Evolutionary conservation across 2,329 filamentous ascomycete genomes (phyloP), one percentile per base, ranked within the genome.

Genomic region (Botrytis galanthina): DNA sequence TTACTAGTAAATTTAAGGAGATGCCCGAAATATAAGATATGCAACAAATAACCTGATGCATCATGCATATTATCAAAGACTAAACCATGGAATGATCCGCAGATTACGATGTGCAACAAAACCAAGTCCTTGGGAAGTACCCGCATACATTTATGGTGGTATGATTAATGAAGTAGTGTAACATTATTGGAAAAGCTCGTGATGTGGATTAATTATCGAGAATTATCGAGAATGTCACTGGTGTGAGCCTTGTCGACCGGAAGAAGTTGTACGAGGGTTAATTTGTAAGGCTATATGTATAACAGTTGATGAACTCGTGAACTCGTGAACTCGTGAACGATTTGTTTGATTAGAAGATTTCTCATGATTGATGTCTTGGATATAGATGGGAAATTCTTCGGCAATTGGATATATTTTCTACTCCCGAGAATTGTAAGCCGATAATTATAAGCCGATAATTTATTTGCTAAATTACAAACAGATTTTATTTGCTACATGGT

Each of bases 31-130:
- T 32, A 16, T 42, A 42, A 10, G 48, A 54, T 26, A 68, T 57
- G 48, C 66, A 68, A 32, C 66, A 68, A 42, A 29, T 9, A 42
- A 32, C 2, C 35, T 5, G 32, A 57, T 57, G 35, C 48, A 18
- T 48, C 29, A 39, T 12, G 3, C 16, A 37, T 42, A 68, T n/a
- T 20, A 68, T 37, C 8, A 29, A 68, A 68, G 48, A 69, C 2
- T 69, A 69, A 42, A 57, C 48, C 18, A 57, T 69, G 66, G 48
- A 57, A 68, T 68, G 66, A 57, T 68, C 48, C 48, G 66, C 66
- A 68, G 48, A 68, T 68, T 68, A 57, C 26, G 66, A 68, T 42
- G 48, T 68, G 66, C 66, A 68, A 68, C 66, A 68, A 68, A 68
- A 68, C 48, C 66, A 29, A 42, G 5, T 57, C 1, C 16, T 54